Evolutionary conservation across 2,329 filamentous ascomycete genomes (phyloP), one percentile per base, ranked within the genome.

Genomic region (Arachnomyces sp.): DNA sequence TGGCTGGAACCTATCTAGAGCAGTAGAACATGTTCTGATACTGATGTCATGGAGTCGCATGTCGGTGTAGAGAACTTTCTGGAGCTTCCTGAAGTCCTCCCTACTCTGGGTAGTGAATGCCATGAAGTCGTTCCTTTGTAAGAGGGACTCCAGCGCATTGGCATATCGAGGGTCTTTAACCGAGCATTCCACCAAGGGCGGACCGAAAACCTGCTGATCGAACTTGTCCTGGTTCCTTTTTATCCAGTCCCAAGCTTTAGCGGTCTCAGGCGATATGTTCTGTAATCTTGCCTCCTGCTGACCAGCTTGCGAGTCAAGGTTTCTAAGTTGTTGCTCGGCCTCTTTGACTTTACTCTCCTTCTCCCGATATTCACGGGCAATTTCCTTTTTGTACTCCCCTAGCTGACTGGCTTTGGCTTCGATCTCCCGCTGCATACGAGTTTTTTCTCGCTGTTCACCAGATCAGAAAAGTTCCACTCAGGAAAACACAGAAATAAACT

Each of bases 221-320:
- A 95, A 92, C 36, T 74, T 62, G 40, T 73, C 57, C 44, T 73
- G 74, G 56, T 98, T 79, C 2, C 78, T 61, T 54, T 86, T 75
- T 38, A 96, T 73, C 89, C 90, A 98, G 31, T 80, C 72, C 80
- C 86, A 95, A 2, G 81, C 87, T 48, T 58, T 68, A 8, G 75
- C 74, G 2, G 83, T 78, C 42, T 95, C 84, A 0, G 57, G 57
- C 8, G 81, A 83, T 1, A 74, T 12, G 4, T 57, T 70, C 38
- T 69, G 70, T 40, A 98, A 72, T 48, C 82, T 78, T 36, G 66
- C 77, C 40, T 84, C 68, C 49, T 86, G 82, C 53, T 85, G 83
- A 4, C 88, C 89, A 44, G 80, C 72, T 51, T 84, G 77, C 1
- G 86, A 90, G 36, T 86, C 73, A 11, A 95, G 71, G 13, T 68